Evolutionary conservation across 345 rosid species (phyloP).

Genomic region (Brassica carinata): DNA sequence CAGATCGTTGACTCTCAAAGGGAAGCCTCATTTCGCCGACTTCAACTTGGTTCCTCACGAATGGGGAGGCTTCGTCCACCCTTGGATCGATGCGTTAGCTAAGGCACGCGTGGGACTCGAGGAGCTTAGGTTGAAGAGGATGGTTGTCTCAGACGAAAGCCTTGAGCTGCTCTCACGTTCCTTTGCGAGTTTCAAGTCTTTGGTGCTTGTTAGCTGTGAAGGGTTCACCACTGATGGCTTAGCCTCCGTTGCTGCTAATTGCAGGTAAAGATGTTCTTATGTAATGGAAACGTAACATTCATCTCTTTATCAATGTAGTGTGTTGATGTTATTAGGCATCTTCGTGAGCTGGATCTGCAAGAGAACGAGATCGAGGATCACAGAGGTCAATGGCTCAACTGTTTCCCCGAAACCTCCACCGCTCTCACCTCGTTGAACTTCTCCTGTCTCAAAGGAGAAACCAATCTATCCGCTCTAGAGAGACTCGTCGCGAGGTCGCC

Average conservation of each 20-base stretch:
- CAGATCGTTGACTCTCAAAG: conserved; percentile 75
- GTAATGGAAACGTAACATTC: background rate
- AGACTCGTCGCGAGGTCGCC: conserved; percentile 95
- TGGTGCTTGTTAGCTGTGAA: conserved; percentile 95
- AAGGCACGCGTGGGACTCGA: conserved; percentile 62
- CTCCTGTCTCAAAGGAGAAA: conserved; percentile 92
- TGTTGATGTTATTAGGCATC: conserved; percentile 47
- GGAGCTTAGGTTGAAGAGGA: conserved; percentile 94
- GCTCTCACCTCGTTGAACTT: conserved; percentile 83
- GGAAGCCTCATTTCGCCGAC: conserved; percentile 98
- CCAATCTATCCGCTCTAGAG: conserved; percentile 72
- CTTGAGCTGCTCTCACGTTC: conserved; percentile 74
- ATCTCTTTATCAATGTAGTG: background rate
- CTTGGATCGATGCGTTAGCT: conserved; percentile 85
- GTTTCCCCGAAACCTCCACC: conserved; percentile 79
- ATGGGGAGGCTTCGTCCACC: conserved; percentile 81
- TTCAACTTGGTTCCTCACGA: conserved; percentile 89
- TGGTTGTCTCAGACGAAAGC: conserved; percentile 86
- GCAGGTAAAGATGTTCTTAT: conserved; percentile 49
- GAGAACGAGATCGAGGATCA: conserved; percentile 96
- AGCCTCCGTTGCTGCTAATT: conserved; percentile 87
- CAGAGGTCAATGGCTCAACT: conserved; percentile 90
- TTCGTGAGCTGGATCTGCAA: conserved; percentile 94
- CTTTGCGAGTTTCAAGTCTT: conserved; percentile 74
- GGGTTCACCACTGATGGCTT: conserved; percentile 92